phyloP scores from a whole-genome alignment of 73 alveolate species.

The Durusdinium trenchii region DNA sequence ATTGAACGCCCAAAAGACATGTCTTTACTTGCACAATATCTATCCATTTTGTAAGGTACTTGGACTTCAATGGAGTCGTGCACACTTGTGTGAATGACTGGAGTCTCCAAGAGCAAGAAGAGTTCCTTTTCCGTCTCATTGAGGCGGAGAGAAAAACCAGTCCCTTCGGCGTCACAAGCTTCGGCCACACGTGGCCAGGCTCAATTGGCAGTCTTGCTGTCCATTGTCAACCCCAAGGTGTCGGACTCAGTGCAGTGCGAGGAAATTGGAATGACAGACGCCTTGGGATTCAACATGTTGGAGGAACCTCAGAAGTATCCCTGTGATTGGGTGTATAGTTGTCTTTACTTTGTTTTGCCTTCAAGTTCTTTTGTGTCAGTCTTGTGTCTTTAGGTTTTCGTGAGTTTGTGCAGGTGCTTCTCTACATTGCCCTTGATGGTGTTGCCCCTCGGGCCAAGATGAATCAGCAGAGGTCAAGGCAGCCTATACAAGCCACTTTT shows the following conservation, averaged over 20 bases:
- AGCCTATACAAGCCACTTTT: constrained; percentile 86
- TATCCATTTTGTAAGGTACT: no score
- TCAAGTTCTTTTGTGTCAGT: no score
- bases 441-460: constrained; percentile 99
- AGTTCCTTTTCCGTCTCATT: constrained; percentile 56
- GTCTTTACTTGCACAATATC: background rate
- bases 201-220: constrained; percentile 73
- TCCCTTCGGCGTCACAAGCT: background rate
- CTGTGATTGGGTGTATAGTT: no score
- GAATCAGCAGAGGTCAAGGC: constrained; percentile 99
- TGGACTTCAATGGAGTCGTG: constrained; percentile 92
- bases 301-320: no score
- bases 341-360: no score
- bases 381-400: background rate
- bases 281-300: no score
- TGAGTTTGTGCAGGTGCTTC: background rate
- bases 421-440: constrained; percentile 89
- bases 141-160: constrained; percentile 17
- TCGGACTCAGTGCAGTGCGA: background rate
- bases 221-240: constrained; percentile 82
- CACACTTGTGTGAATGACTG: constrained; percentile 87
- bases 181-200: constrained; percentile 1
- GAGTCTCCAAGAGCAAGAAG: constrained; percentile 85
- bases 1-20: background rate
- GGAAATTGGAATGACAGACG: no score